phyloP scores from a whole-genome alignment of 495 filamentous ascomycete species.

The Penicillium lagena region DNA sequence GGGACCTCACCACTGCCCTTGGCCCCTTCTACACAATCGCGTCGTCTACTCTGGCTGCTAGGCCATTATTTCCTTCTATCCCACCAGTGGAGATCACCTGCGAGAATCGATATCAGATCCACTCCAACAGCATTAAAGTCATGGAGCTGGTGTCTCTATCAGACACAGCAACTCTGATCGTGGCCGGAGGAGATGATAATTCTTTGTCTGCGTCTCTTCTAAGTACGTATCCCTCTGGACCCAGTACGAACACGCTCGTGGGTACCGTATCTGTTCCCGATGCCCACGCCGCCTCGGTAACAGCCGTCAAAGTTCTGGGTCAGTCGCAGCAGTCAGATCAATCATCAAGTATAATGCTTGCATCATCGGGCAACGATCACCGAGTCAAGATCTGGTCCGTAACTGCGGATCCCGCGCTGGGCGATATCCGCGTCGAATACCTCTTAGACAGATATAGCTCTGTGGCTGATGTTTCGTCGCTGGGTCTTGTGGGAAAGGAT shows the following conservation, averaged over 20 bases:
- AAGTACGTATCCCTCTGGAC: slow-evolving; percentile 4
- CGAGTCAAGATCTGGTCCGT: slow-evolving; percentile 67
- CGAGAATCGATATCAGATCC: slow-evolving; percentile 43
- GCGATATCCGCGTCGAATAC: slow-evolving; percentile 34
- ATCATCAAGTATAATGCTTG: slow-evolving; percentile 26
- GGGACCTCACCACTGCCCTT: slow-evolving; percentile 35
- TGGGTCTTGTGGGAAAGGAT: slow-evolving; percentile 25
- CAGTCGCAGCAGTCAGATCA: not conserved
- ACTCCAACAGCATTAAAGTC: slow-evolving; percentile 71
- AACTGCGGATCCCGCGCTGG: slow-evolving; percentile 28
- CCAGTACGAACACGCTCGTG: slow-evolving; percentile 7
- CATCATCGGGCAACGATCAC: slow-evolving; percentile 74
- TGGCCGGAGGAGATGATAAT: slow-evolving; percentile 84
- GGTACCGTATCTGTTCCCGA: slow-evolving; percentile 53
- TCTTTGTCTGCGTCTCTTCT: slow-evolving; percentile 56
- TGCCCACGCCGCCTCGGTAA: slow-evolving; percentile 79
- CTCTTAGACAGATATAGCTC: slow-evolving; percentile 48
- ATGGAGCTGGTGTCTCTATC: slow-evolving; percentile 29
- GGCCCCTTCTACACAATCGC: slow-evolving; percentile 24
- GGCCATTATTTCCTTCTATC: slow-evolving; percentile 11
- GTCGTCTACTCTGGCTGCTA: slow-evolving; percentile 12
- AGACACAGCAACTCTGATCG: slow-evolving; percentile 39
- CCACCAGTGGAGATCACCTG: slow-evolving; percentile 21
- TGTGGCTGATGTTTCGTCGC: slow-evolving; percentile 57
- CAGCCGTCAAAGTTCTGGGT: slow-evolving; percentile 49